These are phyloP conservation scores for Penicillium alfredii DNA, from an alignment of 495 filamentous ascomycete genomes.

Conservation along the genomic window DNA sequence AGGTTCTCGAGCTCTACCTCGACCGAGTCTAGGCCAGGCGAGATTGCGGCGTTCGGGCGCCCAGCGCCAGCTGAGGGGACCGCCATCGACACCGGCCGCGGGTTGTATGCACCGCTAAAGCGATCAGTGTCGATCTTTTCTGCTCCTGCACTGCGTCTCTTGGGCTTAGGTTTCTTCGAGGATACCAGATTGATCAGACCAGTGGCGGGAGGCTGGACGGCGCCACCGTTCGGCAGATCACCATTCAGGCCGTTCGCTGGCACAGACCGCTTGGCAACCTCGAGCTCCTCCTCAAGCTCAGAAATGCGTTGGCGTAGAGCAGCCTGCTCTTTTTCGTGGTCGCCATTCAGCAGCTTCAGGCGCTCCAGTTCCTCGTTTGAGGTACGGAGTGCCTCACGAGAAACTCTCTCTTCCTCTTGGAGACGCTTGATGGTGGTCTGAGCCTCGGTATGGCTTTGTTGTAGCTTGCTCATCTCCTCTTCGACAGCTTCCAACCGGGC, in stretches of 20 bases:
- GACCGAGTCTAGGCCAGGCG: slow-evolving; percentile 76
- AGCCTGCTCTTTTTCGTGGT: slow-evolving; percentile 75
- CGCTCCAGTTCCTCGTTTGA: slow-evolving; percentile 73
- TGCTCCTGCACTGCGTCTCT: slow-evolving; percentile 88
- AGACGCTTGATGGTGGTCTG: slow-evolving; percentile 82
- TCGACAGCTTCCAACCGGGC: slow-evolving; percentile 85
- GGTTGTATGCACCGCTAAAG: slow-evolving; percentile 87
- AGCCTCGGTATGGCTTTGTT: slow-evolving; percentile 79
- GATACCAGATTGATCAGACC: slow-evolving; percentile 95
- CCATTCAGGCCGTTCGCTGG: slow-evolving; percentile 52
- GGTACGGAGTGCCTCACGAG: slow-evolving; percentile 70
- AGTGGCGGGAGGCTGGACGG: slow-evolving; percentile 49
- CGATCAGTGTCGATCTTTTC: slow-evolving; percentile 77
- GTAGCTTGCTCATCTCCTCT: slow-evolving; percentile 88
- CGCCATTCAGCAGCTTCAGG: slow-evolving; percentile 60
- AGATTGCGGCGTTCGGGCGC: slow-evolving; percentile 63
- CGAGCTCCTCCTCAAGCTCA: slow-evolving; percentile 89
- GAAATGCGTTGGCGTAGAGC: slow-evolving; percentile 78
- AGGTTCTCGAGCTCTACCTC: slow-evolving; percentile 91
- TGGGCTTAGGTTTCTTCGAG: slow-evolving; percentile 96
- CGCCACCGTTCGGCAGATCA: slow-evolving; percentile 64
- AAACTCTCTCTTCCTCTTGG: slow-evolving; percentile 80
- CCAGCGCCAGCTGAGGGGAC: slow-evolving; percentile 57
- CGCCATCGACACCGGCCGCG: slow-evolving; percentile 91
- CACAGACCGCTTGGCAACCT: slow-evolving; percentile 66